These are phyloP conservation scores for Tylopilus subfusipes DNA, from an alignment of 768 basidiomycete genomes.

Conservation along the genomic window DNA sequence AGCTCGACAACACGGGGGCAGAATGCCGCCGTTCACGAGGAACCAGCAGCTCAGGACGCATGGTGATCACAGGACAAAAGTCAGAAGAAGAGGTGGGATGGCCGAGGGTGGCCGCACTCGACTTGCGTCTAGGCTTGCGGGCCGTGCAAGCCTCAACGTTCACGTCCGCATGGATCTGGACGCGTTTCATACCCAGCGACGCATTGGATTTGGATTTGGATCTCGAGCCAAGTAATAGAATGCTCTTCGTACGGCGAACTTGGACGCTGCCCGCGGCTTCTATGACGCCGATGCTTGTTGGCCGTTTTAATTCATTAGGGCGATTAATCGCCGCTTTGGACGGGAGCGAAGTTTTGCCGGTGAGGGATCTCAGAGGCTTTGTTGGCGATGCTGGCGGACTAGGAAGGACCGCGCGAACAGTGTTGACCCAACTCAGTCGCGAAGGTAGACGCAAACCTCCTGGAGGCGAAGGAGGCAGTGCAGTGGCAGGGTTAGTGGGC, in stretches of 20 bases:
- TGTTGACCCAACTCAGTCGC: conserved; percentile 28
- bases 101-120: conserved; percentile 20
- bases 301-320: conserved; percentile 17
- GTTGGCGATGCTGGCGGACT: conserved; percentile 32
- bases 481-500: conserved; percentile 4
- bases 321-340: conserved; percentile 9
- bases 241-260: conserved; percentile 31
- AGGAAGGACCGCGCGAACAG: conserved; percentile 25
- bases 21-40: conserved; percentile 31
- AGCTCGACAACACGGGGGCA: conserved; percentile 22
- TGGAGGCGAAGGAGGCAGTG: conserved; percentile 25
- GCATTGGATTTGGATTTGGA: conserved; percentile 21
- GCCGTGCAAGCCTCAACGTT: conserved; percentile 7
- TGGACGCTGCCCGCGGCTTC: conserved; percentile 27
- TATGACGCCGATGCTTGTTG: conserved; percentile 29
- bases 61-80: neutral
- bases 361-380: conserved; percentile 9
- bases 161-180: conserved; percentile 29
- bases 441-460: conserved; percentile 33
- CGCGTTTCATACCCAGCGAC: conserved; percentile 25
- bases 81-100: conserved; percentile 1
- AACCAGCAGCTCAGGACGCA: conserved; percentile 19
- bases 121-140: conserved; percentile 25
- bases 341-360: conserved; percentile 1
- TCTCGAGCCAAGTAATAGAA: conserved; percentile 27